Percentiles rank a stretch among this genome's conserved stretches.
Evolutionary conservation across 345 rosid genomes (phyloP).

Genomic region (Eucalyptus albens): DNA sequence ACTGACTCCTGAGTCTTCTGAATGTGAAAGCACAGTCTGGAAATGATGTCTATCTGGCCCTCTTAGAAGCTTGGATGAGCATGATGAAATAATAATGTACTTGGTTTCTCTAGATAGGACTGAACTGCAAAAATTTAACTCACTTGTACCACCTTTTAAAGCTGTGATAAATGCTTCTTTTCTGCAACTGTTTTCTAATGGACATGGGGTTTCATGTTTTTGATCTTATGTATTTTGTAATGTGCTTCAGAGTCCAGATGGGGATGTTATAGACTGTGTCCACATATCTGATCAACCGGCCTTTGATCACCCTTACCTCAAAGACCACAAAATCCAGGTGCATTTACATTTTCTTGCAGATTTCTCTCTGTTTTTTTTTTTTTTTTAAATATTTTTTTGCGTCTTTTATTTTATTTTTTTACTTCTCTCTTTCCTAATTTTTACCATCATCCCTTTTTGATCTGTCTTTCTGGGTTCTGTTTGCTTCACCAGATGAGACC

Average conservation of each 20-base stretch:
- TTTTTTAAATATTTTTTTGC: neutral
- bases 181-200: neutral
- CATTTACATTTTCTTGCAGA: neutral
- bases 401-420: neutral
- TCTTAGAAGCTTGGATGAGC: neutral
- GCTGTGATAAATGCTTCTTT: neutral
- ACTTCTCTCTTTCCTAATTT: neutral
- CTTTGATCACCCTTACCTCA: slow-evolving; percentile 92
- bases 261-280: slow-evolving; percentile 82
- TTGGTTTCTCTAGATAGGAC: neutral
- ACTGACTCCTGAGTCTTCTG: neutral
- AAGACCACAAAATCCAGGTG: slow-evolving; percentile 97
- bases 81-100: neutral
- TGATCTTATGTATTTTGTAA: neutral
- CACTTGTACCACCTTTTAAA: neutral
- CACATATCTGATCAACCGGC: slow-evolving; percentile 82
- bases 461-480: neutral
- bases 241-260: slow-evolving; percentile 60
- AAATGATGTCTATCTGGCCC: neutral
- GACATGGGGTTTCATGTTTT: neutral
- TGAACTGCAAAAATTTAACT: neutral
- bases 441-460: neutral
- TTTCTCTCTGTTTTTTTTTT: neutral
- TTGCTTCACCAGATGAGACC: slow-evolving; percentile 58
- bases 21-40: neutral